phyloP scores from a whole-genome alignment of 2,329 filamentous ascomycete species.

The Fusarium anthophilum region DNA sequence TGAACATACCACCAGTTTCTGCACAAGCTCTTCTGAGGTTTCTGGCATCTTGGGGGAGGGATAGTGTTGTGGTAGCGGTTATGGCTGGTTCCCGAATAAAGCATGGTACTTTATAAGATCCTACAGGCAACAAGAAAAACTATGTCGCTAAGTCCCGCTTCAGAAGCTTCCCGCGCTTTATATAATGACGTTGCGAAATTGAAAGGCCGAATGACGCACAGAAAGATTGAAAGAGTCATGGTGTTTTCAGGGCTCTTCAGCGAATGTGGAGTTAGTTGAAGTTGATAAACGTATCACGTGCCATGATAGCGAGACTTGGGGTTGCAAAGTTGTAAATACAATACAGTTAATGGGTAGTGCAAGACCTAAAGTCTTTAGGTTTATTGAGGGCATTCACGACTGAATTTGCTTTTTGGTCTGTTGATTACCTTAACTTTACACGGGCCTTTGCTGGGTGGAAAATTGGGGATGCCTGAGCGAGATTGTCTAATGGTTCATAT shows the following conservation, averaged over 20 bases:
- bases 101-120: conserved; percentile 30
- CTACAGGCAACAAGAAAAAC: not conserved
- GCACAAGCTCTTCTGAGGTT: conserved; percentile 37
- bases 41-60: conserved; percentile 38
- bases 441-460: not conserved
- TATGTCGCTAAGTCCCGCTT: not conserved
- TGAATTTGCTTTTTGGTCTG: not conserved
- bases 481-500: not conserved
- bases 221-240: conserved; percentile 19
- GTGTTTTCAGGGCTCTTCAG: conserved; percentile 19
- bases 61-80: conserved; percentile 16
- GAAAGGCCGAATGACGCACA: conserved; percentile 29
- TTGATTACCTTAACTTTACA: not conserved
- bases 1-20: conserved; percentile 45
- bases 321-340: not conserved
- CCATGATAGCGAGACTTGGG: not conserved
- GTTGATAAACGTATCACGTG: conserved; percentile 28
- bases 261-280: conserved; percentile 21
- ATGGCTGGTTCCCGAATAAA: conserved; percentile 24
- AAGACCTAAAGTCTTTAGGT: not conserved
- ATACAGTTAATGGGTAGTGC: not conserved
- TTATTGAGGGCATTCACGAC: not conserved
- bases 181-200: conserved; percentile 4
- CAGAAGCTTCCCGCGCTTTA: not conserved
- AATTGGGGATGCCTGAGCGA: not conserved